Base-by-base conservation (phyloP, 768 basidiomycete species). In the Mycena galericulata region DNA sequence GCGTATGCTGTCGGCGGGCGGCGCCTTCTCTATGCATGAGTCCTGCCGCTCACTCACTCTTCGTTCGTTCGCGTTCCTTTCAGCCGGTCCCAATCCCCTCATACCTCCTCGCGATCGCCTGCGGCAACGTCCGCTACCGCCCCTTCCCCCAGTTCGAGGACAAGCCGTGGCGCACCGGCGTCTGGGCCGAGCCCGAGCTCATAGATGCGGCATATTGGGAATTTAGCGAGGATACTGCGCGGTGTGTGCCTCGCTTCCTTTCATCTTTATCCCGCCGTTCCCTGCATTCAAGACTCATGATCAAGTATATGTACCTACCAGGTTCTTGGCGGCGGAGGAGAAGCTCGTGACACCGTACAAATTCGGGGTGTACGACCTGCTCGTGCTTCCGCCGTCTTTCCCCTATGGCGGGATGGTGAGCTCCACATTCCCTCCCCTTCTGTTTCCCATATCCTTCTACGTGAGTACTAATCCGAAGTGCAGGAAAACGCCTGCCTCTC, bases 331-430 rank as follows among this genome's bases (percentile, higher is more conserved):
- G 2, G 87, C 86, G 12, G 94, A 92, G 61, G 96, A 98, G 78
- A 83, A 88, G 18, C 82, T 96, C 46, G 86, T 93, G 1, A 88
- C 87, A 0, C 84, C 90, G 0, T 99, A 98, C 76, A 83, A 83
- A 55, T 98, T 96, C 73, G 91, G 93, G 3, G 92, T 95, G 1
- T 98, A 96, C 75, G 96, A 99, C 76, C 77, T 97, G 3, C 85
- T 98, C 22, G 90, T 98, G n/a, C 84, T 98, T 3, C 97, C 97
- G 0, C 92, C 94, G 14, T 91, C 93, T 0, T 98, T 98, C 85
- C 97, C 96, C 1, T 97, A 93, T 77, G 96, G 95, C 49, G 95
- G 94, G 69, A 92, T 94, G 93, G 92, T 90, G 68, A 72, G 86
- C 77, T 17, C 56, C 17, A n/a, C n/a, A n/a, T n/a, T n/a, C n/a